phyloP scores from a whole-genome alignment of 2,329 filamentous ascomycete species.

The Thermochaetoides dissita region DNA sequence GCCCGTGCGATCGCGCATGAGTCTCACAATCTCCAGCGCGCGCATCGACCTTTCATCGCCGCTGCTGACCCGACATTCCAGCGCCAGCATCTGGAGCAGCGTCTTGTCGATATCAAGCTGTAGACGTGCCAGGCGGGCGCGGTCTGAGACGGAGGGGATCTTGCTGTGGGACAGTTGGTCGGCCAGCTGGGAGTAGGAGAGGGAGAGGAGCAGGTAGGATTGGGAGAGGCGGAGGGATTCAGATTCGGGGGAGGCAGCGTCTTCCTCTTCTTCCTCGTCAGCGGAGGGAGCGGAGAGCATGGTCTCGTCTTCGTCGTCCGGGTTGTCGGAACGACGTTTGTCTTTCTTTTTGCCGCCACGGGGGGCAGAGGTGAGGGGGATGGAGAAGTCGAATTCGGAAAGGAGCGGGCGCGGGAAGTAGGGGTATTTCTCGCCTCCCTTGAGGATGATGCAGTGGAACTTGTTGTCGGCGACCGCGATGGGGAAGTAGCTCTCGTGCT shows the following conservation, averaged over 20 bases:
- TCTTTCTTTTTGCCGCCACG: conserved; percentile 23
- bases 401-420: conserved; percentile 85
- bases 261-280: conserved; percentile 24
- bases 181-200: conserved; percentile 59
- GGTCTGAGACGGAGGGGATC: conserved; percentile 49
- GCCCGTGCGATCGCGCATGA: conserved; percentile 74
- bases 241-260: conserved; percentile 18
- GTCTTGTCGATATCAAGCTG: conserved; percentile 84
- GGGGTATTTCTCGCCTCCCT: conserved; percentile 82
- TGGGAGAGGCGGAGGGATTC: conserved; percentile 62
- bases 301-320: conserved; percentile 16
- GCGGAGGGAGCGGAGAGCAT: conserved; percentile 18
- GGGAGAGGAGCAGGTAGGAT: conserved; percentile 58
- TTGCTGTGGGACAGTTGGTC: conserved; percentile 56
- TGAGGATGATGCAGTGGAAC: conserved; percentile 98
- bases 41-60: conserved; percentile 92
- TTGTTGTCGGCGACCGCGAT: conserved; percentile 82
- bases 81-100: conserved; percentile 72
- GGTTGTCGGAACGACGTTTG: conserved; percentile 22
- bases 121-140: conserved; percentile 50
- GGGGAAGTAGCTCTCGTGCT: conserved; percentile 85
- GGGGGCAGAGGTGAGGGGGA: conserved; percentile 55
- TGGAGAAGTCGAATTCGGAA: conserved; percentile 81
- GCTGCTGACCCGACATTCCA: conserved; percentile 66
- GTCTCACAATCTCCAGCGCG: conserved; percentile 72